phyloP scores from a whole-genome alignment of 371 early-diverging fungal species.

The Apophysomyces elegans region DNA sequence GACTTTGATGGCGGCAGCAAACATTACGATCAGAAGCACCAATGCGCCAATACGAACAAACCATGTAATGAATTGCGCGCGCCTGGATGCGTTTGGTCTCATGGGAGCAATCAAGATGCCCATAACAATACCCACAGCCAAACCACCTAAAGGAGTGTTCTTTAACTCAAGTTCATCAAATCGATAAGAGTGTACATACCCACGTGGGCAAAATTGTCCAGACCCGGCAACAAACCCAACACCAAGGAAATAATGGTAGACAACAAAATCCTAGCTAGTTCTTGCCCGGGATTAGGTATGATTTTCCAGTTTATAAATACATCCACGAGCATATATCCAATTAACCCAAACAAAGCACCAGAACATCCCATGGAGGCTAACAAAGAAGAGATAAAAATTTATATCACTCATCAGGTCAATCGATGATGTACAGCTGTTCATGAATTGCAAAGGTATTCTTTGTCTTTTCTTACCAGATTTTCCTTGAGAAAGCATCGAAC shows the following conservation, averaged over 20 bases:
- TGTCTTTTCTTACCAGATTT: conserved; percentile 42
- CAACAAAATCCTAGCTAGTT: conserved; percentile 71
- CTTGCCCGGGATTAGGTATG: conserved; percentile 66
- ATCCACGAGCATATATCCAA: conserved; percentile 82
- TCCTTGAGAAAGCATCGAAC: conserved; percentile 66
- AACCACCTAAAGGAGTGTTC: conserved; percentile 65
- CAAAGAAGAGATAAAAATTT: conserved; percentile 13
- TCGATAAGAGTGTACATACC: conserved; percentile 45
- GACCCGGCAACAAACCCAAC: conserved; percentile 73
- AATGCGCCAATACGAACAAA: conserved; percentile 43
- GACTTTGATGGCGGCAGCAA: conserved; percentile 41
- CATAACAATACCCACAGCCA: conserved; percentile 52
- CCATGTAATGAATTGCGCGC: conserved; percentile 42
- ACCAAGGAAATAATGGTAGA: conserved; percentile 66
- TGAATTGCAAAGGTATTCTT: not conserved
- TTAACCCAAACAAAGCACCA: conserved; percentile 83
- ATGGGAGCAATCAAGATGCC: conserved; percentile 54
- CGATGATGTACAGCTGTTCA: not conserved
- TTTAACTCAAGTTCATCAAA: conserved; percentile 23
- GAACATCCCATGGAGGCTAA: conserved; percentile 80
- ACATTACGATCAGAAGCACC: conserved; percentile 41
- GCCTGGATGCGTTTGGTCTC: conserved; percentile 32
- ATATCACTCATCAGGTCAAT: not conserved
- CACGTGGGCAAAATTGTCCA: conserved; percentile 81
- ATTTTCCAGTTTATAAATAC: conserved; percentile 80